Conservation (phyloP, 179 eudicot species). For the Silene noctiflora region DNA sequence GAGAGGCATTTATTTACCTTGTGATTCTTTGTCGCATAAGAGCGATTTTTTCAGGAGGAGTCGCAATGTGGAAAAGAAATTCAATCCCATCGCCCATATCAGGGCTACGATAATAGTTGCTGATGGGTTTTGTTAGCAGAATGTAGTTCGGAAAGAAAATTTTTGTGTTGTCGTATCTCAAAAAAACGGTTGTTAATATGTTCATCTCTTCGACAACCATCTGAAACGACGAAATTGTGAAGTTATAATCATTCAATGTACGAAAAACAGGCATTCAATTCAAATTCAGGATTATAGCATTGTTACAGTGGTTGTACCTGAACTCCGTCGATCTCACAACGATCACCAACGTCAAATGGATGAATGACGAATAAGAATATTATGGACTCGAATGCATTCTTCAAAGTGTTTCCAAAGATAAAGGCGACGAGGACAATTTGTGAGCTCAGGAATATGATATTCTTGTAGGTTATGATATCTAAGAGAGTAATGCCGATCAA, state of each 20-base stretch:
- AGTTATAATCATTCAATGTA: not conserved
- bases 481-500: conserved; percentile 44
- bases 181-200: conserved; percentile 63
- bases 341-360: conserved; percentile 83
- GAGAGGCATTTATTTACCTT: conserved; percentile 32
- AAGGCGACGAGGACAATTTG: conserved; percentile 80
- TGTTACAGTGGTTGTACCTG: conserved; percentile 41
- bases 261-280: not conserved
- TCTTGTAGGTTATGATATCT: conserved; percentile 49
- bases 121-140: conserved; percentile 49
- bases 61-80: conserved; percentile 52
- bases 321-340: conserved; percentile 74
- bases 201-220: conserved; percentile 91
- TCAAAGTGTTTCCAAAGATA: conserved; percentile 78
- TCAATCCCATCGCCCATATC: conserved; percentile 81
- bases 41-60: conserved; percentile 66
- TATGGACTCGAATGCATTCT: conserved; percentile 72
- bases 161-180: conserved; percentile 69
- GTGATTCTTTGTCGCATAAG: conserved; percentile 55
- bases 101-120: conserved; percentile 72
- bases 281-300: not conserved
- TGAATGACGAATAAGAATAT: conserved; percentile 74
- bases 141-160: conserved; percentile 55
- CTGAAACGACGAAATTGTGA: conserved; percentile 28
- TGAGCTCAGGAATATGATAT: conserved; percentile 61